phyloP scores from a whole-genome alignment of 2,329 filamentous ascomycete species.

The Aureobasidium sp. region DNA sequence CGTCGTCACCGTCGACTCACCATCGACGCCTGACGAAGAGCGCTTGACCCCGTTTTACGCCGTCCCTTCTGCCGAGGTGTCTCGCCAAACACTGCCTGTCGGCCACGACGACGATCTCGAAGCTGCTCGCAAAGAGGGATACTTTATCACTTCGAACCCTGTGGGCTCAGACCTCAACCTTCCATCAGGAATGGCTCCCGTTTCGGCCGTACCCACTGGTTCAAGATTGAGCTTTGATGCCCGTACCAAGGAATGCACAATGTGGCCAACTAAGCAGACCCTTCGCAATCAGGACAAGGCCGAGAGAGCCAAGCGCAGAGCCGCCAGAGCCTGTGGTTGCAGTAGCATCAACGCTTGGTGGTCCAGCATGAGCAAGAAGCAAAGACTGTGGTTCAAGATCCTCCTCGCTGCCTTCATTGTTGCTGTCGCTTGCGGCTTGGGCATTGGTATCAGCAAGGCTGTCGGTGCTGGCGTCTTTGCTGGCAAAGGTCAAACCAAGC shows the following conservation, averaged over 20 bases:
- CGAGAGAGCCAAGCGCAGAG: conserved; percentile 28
- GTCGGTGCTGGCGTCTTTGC: conserved; percentile 44
- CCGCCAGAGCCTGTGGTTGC: conserved; percentile 31
- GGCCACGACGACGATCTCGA: conserved; percentile 37
- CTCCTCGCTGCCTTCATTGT: conserved; percentile 39
- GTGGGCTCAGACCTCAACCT: conserved; percentile 33
- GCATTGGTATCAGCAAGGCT: conserved; percentile 43
- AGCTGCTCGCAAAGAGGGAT: conserved; percentile 23
- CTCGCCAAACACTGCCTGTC: conserved; percentile 18
- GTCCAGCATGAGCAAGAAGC: conserved; percentile 36
- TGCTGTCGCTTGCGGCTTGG: conserved; percentile 41
- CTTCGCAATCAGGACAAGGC: conserved; percentile 33
- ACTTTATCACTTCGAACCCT: conserved; percentile 31
- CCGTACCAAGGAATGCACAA: conserved; percentile 43
- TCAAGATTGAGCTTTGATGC: conserved; percentile 20
- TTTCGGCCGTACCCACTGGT: conserved; percentile 6
- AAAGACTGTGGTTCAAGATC: conserved; percentile 40
- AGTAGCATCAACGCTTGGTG: conserved; percentile 27
- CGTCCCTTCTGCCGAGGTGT: conserved; percentile 18
- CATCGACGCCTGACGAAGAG: conserved; percentile 33
- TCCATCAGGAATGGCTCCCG: neutral
- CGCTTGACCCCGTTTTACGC: conserved; percentile 40
- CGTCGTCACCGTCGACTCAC: conserved; percentile 25
- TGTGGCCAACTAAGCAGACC: conserved; percentile 45
- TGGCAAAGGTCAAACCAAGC: conserved; percentile 31